Percentiles rank a stretch among this genome's conserved stretches.
Conservation (phyloP, 352 stramenopile species). For the Phytophthora litchii region DNA sequence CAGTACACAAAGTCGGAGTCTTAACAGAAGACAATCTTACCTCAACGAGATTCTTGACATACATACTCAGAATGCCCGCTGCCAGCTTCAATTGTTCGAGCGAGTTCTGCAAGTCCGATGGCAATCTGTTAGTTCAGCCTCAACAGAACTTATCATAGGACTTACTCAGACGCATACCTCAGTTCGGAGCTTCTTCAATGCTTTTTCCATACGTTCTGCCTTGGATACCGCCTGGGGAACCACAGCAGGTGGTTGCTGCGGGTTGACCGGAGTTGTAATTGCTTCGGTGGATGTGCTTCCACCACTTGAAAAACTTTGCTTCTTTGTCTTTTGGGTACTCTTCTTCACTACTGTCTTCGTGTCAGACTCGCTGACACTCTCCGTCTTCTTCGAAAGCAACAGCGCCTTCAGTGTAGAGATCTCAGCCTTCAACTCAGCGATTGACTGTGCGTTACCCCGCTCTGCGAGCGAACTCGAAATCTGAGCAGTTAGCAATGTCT, state of each 20-base stretch:
- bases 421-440: constrained; percentile 73
- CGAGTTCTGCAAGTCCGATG: constrained; percentile 57
- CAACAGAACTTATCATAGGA: neutral
- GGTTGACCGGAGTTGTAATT: neutral
- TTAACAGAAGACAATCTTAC: constrained; percentile 33
- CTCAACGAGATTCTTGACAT: constrained; percentile 87
- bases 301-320: neutral
- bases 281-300: constrained; percentile 7
- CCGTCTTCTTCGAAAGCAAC: constrained; percentile 43
- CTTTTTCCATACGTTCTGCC: constrained; percentile 49
- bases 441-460: constrained; percentile 59
- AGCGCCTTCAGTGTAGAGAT: constrained; percentile 71
- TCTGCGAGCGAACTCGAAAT: constrained; percentile 56
- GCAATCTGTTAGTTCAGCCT: constrained; percentile 1
- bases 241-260: constrained; percentile 18
- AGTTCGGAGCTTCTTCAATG: constrained; percentile 55
- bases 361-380: neutral
- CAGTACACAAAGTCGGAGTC: no score
- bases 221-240: constrained; percentile 26
- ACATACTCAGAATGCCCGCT: constrained; percentile 81
- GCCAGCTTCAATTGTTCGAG: constrained; percentile 72
- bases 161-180: constrained; percentile 40
- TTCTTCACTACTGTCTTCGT: constrained; percentile 1
- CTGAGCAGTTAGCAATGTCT: constrained; percentile 46
- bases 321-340: constrained; percentile 9